phyloP scores from a whole-genome alignment of 805 yeast genomes.

The Candida corydali region DNA sequence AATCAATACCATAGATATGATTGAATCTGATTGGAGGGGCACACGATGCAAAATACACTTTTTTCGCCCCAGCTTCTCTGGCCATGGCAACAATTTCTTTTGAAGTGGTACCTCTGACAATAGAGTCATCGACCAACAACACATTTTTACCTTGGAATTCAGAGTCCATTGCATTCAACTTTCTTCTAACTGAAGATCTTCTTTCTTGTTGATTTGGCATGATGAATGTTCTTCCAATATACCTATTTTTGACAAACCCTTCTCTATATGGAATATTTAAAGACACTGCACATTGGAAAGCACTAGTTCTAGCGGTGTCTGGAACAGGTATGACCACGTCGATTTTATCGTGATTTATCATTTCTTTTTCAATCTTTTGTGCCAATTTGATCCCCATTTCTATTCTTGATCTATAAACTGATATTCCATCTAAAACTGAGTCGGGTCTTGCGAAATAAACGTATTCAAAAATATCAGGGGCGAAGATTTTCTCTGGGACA shows the following conservation, averaged over 20 bases:
- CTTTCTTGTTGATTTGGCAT: constrained; percentile 98
- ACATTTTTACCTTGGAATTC: constrained; percentile 86
- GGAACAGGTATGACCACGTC: constrained; percentile 98
- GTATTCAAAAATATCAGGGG: constrained; percentile 96
- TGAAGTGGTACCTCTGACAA: constrained; percentile 96
- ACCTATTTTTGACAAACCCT: constrained; percentile 94
- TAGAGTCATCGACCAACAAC: constrained; percentile 91
- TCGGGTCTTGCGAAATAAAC: constrained; percentile 98
- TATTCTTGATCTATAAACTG: constrained; percentile 88
- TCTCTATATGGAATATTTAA: constrained; percentile 85
- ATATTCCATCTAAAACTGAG: constrained; percentile 92
- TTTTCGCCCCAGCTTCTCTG: constrained; percentile 94
- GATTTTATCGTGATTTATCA: constrained; percentile 46
- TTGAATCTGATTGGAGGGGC: constrained; percentile 97
- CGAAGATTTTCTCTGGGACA: constrained; percentile 68
- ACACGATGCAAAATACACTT: constrained; percentile 94
- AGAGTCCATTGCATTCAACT: constrained; percentile 91
- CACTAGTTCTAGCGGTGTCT: constrained; percentile 95
- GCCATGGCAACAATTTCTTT: constrained; percentile 97
- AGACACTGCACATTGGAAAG: constrained; percentile 83
- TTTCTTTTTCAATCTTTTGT: constrained; percentile 49
- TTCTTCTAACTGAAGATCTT: constrained; percentile 88
- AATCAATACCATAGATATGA: constrained; percentile 95
- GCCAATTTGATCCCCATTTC: constrained; percentile 94
- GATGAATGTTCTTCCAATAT: constrained; percentile 95